phyloP scores from a whole-genome alignment of 2,329 filamentous ascomycete species.

The Rutstroemia sp. region DNA sequence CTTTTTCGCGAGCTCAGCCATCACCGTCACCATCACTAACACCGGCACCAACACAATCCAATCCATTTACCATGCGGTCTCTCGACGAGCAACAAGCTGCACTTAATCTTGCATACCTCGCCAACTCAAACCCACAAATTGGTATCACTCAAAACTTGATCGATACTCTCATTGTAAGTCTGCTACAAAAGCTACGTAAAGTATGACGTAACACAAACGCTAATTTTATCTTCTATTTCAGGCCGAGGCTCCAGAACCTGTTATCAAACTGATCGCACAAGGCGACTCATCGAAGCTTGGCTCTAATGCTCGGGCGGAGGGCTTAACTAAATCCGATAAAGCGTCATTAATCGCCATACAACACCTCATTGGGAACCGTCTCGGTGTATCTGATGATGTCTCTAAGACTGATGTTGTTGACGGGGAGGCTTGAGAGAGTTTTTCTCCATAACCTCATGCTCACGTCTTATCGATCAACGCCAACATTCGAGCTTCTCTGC shows the following conservation, averaged over 20 bases:
- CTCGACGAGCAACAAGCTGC: constrained; percentile 59
- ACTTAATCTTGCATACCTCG: constrained; percentile 53
- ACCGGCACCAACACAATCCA: not conserved
- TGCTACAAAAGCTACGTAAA: not conserved
- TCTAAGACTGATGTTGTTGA: no score
- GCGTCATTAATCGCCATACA: constrained; percentile 18
- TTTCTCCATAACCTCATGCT: no score
- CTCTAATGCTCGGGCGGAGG: not conserved
- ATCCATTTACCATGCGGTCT: constrained; percentile 1
- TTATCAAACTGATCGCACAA: constrained; percentile 32
- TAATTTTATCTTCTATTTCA: constrained; percentile 23
- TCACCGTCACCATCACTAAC: not conserved
- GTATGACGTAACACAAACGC: constrained; percentile 2
- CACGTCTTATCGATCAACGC: no score
- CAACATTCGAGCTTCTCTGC: no score
- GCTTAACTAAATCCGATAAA: constrained; percentile 12
- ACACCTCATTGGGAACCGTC: not conserved
- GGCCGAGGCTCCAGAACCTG: constrained; percentile 36
- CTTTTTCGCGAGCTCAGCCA: constrained; percentile 10
- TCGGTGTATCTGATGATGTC: no score
- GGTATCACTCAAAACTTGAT: constrained; percentile 40
- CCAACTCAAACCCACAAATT: constrained; percentile 41
- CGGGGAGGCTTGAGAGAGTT: no score
- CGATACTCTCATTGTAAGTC: constrained; percentile 55
- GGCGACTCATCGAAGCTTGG: constrained; percentile 18